Percentiles rank a stretch among this genome's conserved stretches.
phyloP scores from a whole-genome alignment of 805 yeast species.

The Cephaloascus fragrans region DNA sequence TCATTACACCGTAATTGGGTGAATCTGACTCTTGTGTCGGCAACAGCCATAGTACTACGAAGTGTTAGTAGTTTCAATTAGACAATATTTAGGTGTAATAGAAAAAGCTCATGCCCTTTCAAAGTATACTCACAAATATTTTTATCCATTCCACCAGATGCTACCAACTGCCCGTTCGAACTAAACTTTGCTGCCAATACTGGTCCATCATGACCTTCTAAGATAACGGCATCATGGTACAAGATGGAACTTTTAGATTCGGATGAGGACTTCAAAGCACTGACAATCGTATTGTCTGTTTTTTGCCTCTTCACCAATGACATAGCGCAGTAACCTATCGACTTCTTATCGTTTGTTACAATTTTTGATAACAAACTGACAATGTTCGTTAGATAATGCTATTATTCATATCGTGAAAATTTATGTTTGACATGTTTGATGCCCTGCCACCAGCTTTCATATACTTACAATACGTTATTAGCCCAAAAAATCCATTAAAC shows the following conservation, averaged over 20 bases:
- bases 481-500: too few species aligned
- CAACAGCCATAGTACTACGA: slow-evolving; percentile 30
- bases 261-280: slow-evolving; percentile 2
- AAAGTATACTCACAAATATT: slow-evolving; percentile 22
- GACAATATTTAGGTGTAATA: background rate
- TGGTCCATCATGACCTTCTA: slow-evolving; percentile 46
- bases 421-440: too few species aligned
- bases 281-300: slow-evolving; percentile 3
- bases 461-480: too few species aligned
- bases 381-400: too few species aligned
- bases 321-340: slow-evolving; percentile 9
- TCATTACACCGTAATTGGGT: slow-evolving; percentile 32
- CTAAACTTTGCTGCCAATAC: slow-evolving; percentile 45
- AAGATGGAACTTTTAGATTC: slow-evolving; percentile 6
- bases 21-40: slow-evolving; percentile 16
- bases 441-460: too few species aligned
- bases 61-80: slow-evolving; percentile 1
- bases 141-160: slow-evolving; percentile 55
- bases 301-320: slow-evolving; percentile 24
- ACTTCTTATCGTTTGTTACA: too few species aligned
- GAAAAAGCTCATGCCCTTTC: background rate
- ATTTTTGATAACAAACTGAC: too few species aligned
- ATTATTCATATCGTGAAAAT: too few species aligned
- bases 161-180: slow-evolving; percentile 39
- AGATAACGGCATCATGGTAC: slow-evolving; percentile 19